Evolutionary conservation across 106 monocot species (phyloP).

Genomic region (Alisma plantagoaquatica): DNA sequence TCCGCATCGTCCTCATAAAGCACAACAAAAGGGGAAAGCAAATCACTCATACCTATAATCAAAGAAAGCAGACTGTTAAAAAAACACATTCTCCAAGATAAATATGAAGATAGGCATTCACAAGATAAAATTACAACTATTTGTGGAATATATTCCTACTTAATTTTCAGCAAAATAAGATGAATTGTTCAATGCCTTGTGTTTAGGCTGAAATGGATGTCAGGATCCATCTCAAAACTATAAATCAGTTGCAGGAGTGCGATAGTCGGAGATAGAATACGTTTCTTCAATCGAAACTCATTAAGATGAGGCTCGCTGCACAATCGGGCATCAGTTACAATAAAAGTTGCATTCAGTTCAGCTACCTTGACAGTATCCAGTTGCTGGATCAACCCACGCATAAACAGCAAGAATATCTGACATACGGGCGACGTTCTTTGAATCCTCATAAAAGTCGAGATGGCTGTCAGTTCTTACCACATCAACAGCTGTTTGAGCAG

Average conservation of each 20-base stretch:
- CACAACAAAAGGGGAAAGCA: constrained; percentile 97
- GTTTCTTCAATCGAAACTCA: too few species aligned
- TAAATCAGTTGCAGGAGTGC: too few species aligned
- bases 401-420: constrained; percentile 99
- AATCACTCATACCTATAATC: constrained; percentile 90
- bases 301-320: not conserved
- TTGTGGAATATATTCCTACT: too few species aligned
- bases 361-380: constrained; percentile 95
- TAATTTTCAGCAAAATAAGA: too few species aligned
- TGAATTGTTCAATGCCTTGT: too few species aligned
- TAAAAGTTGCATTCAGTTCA: not conserved
- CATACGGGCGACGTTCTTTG: constrained; percentile 99
- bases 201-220: too few species aligned
- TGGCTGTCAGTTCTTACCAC: constrained; percentile 96
- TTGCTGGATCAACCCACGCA: constrained; percentile 99
- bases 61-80: constrained; percentile 1
- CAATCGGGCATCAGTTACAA: not conserved
- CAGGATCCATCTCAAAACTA: too few species aligned
- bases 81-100: too few species aligned
- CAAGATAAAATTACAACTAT: too few species aligned
- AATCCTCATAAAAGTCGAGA: constrained; percentile 93
- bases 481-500: constrained; percentile 71
- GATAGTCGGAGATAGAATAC: too few species aligned
- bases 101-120: too few species aligned
- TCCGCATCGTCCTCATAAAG: constrained; percentile 97